Base-by-base conservation (phyloP, 148 eudicot species). In the Vaccinium myrtillus region DNA sequence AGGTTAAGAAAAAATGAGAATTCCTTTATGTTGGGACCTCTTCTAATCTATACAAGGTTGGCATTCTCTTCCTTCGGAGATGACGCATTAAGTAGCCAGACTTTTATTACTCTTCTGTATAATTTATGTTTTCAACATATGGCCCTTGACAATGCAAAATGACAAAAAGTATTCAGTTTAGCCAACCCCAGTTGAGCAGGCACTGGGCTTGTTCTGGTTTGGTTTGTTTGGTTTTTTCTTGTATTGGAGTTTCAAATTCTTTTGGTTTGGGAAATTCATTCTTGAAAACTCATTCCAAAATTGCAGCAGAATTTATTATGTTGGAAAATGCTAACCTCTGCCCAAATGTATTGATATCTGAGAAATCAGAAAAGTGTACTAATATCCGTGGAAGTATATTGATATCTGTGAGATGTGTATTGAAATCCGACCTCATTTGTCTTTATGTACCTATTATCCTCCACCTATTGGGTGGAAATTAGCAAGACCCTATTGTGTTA, bases 11-110 rank as follows among this genome's bases (percentile, higher is more conserved):
- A 87, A 67, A 89, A 81, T 53, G 98, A 97, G 87, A 91, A 84
- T 88, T 92, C 99, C 32, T 97, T 97, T 86, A 80, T 97, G 91
- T 84, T 97, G 89, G 99, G 99, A 69, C 91, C 99, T 75, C 92
- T 97, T 84, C 92, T 97, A 49, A 82, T 97, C 87, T 91, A 92
- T 86, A 81, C 98, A 89, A 97, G 99, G 99, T 97, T 87, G 83
- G 80, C 59, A 56, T 56, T 86, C 86, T 87, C 69, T 73, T 77
- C 81, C 69, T 80, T 15, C 46, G n/a, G 30, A 18, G 23, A 65
- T 74, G 81, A 1, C 16, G 25, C 18, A 63, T 16, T 75, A 3
- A 19, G 7, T 81, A 19, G 54, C 32, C 39, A 12, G 61, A 82
- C 51, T 8, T 69, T 82, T n/a, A 25, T 30, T 49, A 3, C 32